Evolutionary conservation across 768 basidiomycete species (phyloP).

Genomic region (Kwoniella sp.): DNA sequence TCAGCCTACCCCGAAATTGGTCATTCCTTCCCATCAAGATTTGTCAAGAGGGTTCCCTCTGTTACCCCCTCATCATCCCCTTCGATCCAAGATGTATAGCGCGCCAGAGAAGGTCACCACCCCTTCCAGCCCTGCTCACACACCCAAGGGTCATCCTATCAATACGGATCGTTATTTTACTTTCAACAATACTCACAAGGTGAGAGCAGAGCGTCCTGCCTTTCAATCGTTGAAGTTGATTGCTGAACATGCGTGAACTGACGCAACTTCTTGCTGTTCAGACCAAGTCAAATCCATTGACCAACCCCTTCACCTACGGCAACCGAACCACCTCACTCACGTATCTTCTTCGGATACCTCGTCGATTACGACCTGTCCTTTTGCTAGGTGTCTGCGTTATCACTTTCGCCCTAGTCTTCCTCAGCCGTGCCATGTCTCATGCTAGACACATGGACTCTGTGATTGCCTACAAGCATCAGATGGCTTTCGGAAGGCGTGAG

Average conservation of each 20-base stretch:
- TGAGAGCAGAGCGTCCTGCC: too few relatives aligned
- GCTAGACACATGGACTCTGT: constrained; percentile 22
- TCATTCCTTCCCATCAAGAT: constrained; percentile 15
- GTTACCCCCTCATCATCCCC: constrained; percentile 39
- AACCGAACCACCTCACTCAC: constrained; percentile 31
- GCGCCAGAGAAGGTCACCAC: constrained; percentile 11
- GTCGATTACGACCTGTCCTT: constrained; percentile 40
- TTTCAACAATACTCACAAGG: constrained; percentile 23
- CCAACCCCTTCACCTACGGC: constrained; percentile 23
- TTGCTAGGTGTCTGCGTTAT: constrained; percentile 38
- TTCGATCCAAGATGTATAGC: constrained; percentile 28
- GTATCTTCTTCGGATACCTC: constrained; percentile 51
- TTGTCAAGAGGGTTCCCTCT: constrained; percentile 31
- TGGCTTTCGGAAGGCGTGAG: constrained; percentile 17
- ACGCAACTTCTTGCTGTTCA: neutral
- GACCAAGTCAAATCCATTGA: constrained; percentile 23
- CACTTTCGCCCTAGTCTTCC: constrained; percentile 33
- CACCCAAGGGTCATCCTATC: constrained; percentile 49
- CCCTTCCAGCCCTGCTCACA: constrained; percentile 30
- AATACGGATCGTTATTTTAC: constrained; percentile 15
- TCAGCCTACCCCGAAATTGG: constrained; percentile 28
- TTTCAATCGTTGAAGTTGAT: too few relatives aligned
- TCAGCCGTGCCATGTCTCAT: constrained; percentile 29
- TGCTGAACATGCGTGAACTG: too few relatives aligned
- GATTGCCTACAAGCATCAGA: constrained; percentile 19